Base-by-base conservation (phyloP, 306 rosid genomes). In the Oxytropis ochrocephala region DNA sequence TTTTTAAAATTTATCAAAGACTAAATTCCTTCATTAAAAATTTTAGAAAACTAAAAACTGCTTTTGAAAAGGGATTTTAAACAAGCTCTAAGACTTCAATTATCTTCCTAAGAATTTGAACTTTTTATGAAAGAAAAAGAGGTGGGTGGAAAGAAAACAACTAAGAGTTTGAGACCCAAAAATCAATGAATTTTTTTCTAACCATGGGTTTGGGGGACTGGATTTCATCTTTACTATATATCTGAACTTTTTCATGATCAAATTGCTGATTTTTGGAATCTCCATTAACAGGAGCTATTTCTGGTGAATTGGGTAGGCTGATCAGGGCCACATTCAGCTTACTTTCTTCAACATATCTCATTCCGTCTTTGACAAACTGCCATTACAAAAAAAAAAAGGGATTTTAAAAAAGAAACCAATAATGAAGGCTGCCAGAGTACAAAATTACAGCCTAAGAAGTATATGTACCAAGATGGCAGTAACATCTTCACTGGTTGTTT, bases 361-460 rank as follows among this genome's bases (percentile, higher is more conserved):
- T 75, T 57, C 79, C 77, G 53, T 84, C 96, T 82, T 80, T 90
- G 39, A 77, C 78, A 79, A 93, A 93, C 98, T 93, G 83, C 52
- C 62, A 83, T 66, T n/a, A n/a, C n/a, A n/a, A n/a, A n/a, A n/a
- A n/a, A n/a, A n/a, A n/a, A n/a, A n/a, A n/a, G n/a, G n/a, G n/a
- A n/a, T n/a, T n/a, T n/a, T n/a, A n/a, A n/a, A n/a, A n/a, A n/a
- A n/a, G n/a, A n/a, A n/a, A n/a, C n/a, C n/a, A n/a, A 81, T 5
- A 63, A 75, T 17, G 67, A 54, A 56, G 78, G 41, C 68, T 8
- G 4, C 30, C 30, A 52, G 32, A 13, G 62, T 55, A 78, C 29
- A 46, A 39, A 67, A 66, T 11, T 56, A 59, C 49, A 53, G 57
- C 70, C 74, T 65, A 72, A 9, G 51, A 64, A 65, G 56, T 55